These are phyloP conservation scores for Botryosphaeria agaves DNA, from an alignment of 2,329 filamentous ascomycete genomes.

Conservation along the genomic window DNA sequence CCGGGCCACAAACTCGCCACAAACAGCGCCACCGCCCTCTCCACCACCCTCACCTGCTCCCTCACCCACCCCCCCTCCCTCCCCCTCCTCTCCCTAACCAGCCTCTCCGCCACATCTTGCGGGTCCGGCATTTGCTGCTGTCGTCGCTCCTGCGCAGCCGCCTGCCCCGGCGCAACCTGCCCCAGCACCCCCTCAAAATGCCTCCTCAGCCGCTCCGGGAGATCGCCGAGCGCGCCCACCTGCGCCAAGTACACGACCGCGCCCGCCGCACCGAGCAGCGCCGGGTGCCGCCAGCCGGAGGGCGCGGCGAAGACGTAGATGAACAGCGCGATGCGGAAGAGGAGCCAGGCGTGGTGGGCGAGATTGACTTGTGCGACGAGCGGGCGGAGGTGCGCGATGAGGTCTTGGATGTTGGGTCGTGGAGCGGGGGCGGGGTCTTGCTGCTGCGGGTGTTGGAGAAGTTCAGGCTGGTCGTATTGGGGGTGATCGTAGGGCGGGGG, in stretches of 20 bases:
- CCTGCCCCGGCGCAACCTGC: constrained; percentile 3
- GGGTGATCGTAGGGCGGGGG: constrained; percentile 3
- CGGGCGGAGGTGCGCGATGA: constrained; percentile 24
- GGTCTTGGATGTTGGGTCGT: constrained; percentile 11
- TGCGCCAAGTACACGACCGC: constrained; percentile 23
- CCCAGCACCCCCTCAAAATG: constrained; percentile 28
- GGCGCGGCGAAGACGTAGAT: constrained; percentile 38
- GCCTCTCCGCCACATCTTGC: constrained; percentile 21
- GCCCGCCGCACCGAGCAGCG: constrained; percentile 22
- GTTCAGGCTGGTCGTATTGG: constrained; percentile 7
- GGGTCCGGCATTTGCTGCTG: constrained; percentile 19
- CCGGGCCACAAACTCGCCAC: constrained; percentile 44
- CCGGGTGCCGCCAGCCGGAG: constrained; percentile 23
- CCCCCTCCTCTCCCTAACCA: constrained; percentile 14
- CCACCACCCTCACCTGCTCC: constrained; percentile 25
- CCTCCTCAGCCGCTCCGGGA: constrained; percentile 16
- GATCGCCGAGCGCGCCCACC: constrained; percentile 22
- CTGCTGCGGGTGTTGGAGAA: constrained; percentile 4
- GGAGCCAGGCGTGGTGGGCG: constrained; percentile 35
- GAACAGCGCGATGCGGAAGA: constrained; percentile 39
- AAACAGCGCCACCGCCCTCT: constrained; percentile 43
- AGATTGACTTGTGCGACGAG: too few relatives aligned
- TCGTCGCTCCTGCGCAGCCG: background rate
- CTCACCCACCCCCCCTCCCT: constrained; percentile 10
- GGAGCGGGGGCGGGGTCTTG: constrained; percentile 3